Evolutionary conservation across 2,329 filamentous ascomycete species (phyloP).

Genomic region (Calycina marina): DNA sequence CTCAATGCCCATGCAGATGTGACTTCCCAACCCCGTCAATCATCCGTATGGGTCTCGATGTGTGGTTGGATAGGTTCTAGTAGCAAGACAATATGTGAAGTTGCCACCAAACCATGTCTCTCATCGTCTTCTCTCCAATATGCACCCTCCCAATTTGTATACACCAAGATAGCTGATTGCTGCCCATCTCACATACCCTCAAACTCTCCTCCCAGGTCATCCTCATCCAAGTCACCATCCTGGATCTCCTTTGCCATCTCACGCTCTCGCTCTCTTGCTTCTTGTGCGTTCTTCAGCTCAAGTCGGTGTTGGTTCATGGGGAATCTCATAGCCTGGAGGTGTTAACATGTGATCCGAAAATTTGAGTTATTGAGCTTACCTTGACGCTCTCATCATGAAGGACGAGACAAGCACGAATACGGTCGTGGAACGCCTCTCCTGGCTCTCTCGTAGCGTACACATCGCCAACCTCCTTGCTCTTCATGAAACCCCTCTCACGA

Average conservation of each 20-base stretch:
- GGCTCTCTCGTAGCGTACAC: slow-evolving; percentile 94
- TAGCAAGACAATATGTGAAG: slow-evolving; percentile 21
- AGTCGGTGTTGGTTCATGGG: slow-evolving; percentile 98
- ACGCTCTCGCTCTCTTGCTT: slow-evolving; percentile 89
- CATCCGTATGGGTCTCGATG: background rate
- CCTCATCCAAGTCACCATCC: slow-evolving; percentile 91
- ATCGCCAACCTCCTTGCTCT: slow-evolving; percentile 92
- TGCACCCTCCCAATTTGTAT: slow-evolving; percentile 9
- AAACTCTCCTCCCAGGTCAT: slow-evolving; percentile 90
- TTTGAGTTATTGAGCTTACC: slow-evolving; percentile 34
- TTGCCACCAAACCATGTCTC: slow-evolving; percentile 16
- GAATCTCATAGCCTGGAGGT: slow-evolving; percentile 89
- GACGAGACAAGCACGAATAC: slow-evolving; percentile 79
- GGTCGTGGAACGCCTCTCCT: slow-evolving; percentile 93
- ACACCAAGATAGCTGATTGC: slow-evolving; percentile 5
- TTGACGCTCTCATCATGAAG: slow-evolving; percentile 97
- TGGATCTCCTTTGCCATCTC: slow-evolving; percentile 99
- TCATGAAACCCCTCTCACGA: slow-evolving; percentile 92
- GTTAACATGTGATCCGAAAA: too few relatives aligned
- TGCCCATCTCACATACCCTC: slow-evolving; percentile 63
- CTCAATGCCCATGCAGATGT: slow-evolving; percentile 1
- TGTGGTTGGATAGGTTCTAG: slow-evolving; percentile 6
- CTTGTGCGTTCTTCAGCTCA: slow-evolving; percentile 95
- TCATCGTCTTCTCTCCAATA: slow-evolving; percentile 2
- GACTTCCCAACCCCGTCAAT: slow-evolving; percentile 1